phyloP scores from a whole-genome alignment of 2,329 filamentous ascomycete species.

The Colletotrichum lindemuthianum region DNA sequence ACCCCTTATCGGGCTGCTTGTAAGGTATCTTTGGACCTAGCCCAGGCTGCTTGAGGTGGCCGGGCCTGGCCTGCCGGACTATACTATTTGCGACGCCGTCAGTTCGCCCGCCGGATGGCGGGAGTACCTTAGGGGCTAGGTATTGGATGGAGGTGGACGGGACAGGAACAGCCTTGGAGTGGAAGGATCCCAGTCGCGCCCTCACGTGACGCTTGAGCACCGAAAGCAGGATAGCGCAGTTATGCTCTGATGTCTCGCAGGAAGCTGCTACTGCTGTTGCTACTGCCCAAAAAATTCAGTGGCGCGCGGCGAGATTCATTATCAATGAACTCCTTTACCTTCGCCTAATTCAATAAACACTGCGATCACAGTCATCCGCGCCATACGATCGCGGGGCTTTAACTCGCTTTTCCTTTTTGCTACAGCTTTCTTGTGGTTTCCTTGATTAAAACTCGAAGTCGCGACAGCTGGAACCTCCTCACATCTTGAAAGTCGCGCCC shows the following conservation, averaged over 20 bases:
- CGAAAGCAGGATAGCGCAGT: constrained; percentile 17
- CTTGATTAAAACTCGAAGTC: constrained; percentile 32
- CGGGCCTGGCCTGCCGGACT: constrained; percentile 1
- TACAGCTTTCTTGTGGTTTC: constrained; percentile 8
- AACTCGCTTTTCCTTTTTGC: constrained; percentile 9
- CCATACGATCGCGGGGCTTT: constrained; percentile 36
- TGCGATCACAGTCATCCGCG: constrained; percentile 37
- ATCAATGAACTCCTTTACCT: constrained; percentile 30
- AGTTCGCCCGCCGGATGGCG: too few relatives aligned
- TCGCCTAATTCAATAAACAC: constrained; percentile 26
- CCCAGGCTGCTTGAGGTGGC: background rate
- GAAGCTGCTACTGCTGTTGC: constrained; percentile 14
- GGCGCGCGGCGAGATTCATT: constrained; percentile 28
- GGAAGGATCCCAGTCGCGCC: constrained; percentile 10
- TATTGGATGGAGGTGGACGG: too few relatives aligned
- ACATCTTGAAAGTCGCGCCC: constrained; percentile 35
- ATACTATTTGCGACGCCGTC: background rate
- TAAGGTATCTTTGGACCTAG: background rate
- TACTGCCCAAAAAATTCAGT: constrained; percentile 32
- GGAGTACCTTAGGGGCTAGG: too few relatives aligned
- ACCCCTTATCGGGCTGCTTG: background rate
- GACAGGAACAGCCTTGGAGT: too few relatives aligned
- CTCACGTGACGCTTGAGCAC: constrained; percentile 4
- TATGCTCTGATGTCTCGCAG: background rate
- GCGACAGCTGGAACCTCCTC: constrained; percentile 22